Conservation (phyloP, 164 flowering plant species). For the Platanus orientalis region DNA sequence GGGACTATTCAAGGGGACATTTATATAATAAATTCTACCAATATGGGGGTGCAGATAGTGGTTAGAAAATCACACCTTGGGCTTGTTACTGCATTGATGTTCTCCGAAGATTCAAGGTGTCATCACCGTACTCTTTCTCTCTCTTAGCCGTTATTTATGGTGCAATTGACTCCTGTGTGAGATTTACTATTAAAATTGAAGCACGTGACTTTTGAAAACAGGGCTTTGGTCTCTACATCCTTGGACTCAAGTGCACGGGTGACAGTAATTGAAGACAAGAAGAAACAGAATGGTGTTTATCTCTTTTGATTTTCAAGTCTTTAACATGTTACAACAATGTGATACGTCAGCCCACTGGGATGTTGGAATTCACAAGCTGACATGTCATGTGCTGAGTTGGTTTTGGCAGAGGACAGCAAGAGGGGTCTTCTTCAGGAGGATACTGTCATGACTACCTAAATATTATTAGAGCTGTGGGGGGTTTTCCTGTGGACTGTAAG, state of each 20-base stretch:
- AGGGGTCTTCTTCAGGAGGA: too few species aligned
- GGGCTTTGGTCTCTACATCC: conserved; percentile 75
- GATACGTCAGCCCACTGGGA: too few species aligned
- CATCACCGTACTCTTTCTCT: conserved; percentile 4
- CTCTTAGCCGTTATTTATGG: neutral
- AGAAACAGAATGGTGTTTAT: conserved; percentile 40
- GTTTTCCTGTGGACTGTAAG: too few species aligned
- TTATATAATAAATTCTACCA: conserved; percentile 42
- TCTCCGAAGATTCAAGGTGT: conserved; percentile 81
- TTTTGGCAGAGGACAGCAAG: too few species aligned
- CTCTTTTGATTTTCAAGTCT: neutral
- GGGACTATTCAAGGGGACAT: conserved; percentile 79
- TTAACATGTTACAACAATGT: too few species aligned
- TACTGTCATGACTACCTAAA: too few species aligned
- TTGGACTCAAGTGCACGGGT: conserved; percentile 82
- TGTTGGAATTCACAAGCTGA: too few species aligned
- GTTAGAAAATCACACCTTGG: conserved; percentile 78
- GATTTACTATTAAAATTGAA: neutral
- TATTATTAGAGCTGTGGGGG: too few species aligned
- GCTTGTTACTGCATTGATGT: conserved; percentile 62
- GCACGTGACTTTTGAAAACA: conserved; percentile 22
- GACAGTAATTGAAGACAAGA: conserved; percentile 46
- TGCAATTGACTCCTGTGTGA: neutral
- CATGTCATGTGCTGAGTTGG: too few species aligned
- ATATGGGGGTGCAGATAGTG: conserved; percentile 35